A percentile compares a stretch with the other conserved stretches of the same genome.
These are phyloP conservation scores for Fusarium oligoseptatum DNA, from an alignment of 2,329 filamentous ascomycete genomes.

Conservation along the genomic window DNA sequence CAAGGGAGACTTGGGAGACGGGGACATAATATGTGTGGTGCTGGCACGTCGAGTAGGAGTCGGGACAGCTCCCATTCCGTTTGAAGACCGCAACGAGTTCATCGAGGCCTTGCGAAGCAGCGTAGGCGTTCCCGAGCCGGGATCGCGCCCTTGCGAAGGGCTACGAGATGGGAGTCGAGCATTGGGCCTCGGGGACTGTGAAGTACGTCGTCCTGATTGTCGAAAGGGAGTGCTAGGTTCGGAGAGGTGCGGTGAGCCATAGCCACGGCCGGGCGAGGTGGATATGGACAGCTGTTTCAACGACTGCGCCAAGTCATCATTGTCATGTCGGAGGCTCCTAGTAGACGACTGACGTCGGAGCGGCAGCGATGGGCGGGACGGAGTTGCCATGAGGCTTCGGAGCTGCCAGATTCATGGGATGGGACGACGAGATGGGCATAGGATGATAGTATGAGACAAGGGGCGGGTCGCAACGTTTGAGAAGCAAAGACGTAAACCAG, in stretches of 20 bases:
- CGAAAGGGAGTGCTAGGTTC: slow-evolving; percentile 55
- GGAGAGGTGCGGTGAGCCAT: slow-evolving; percentile 51
- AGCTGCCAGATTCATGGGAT: slow-evolving; percentile 29
- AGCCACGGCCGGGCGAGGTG: slow-evolving; percentile 46
- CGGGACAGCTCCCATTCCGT: slow-evolving; percentile 54
- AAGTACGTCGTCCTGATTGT: slow-evolving; percentile 54
- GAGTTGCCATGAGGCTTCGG: slow-evolving; percentile 46
- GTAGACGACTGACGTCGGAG: slow-evolving; percentile 53
- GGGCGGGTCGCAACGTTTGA: slow-evolving; percentile 24
- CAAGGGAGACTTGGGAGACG: slow-evolving; percentile 55
- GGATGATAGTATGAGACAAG: slow-evolving; percentile 17
- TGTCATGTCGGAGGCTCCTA: slow-evolving; percentile 44
- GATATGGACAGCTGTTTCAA: slow-evolving; percentile 61
- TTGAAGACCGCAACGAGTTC: slow-evolving; percentile 67
- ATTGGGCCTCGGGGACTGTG: slow-evolving; percentile 42
- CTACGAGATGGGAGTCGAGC: slow-evolving; percentile 55
- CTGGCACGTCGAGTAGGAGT: slow-evolving; percentile 64
- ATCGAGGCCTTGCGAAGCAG: slow-evolving; percentile 69
- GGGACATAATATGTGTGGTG: slow-evolving; percentile 60
- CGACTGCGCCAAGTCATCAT: slow-evolving; percentile 56
- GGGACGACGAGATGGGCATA: slow-evolving; percentile 29
- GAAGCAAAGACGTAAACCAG: slow-evolving; percentile 22
- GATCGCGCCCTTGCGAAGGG: slow-evolving; percentile 58
- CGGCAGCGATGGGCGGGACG: slow-evolving; percentile 47
- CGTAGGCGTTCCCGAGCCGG: slow-evolving; percentile 63